Base-by-base conservation (phyloP, 2,329 filamentous ascomycete genomes). In the Zymoseptoria pseudotritici region DNA sequence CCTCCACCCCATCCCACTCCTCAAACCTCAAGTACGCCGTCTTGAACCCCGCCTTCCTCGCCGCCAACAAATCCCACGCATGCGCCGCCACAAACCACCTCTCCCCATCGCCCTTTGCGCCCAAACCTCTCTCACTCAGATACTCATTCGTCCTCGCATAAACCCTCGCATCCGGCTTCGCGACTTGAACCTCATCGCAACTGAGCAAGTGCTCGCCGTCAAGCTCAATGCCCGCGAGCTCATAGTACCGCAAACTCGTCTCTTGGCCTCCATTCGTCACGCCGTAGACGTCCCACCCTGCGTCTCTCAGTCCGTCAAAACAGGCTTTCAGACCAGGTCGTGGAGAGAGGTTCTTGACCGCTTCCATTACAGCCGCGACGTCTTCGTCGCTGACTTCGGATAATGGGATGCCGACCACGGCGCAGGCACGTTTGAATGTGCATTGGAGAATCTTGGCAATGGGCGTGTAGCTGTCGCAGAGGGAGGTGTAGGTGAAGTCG, bases 61-160 rank as follows among this genome's bases (percentile, higher is more conserved):
- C 69, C 31, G 66, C 67, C 22, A 69, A 63, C 57, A 71, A 58
- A 62, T 68, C 68, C 66, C 68, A 70, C 13, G 64, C 64, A 64
- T 71, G 69, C 20, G 69, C 69, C 2, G 69, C 69, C 29, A 70
- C 64, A 60, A 71, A 70, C 69, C 67, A 70, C 53, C 69, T 62
- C 50, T 68, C 64, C 7, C 66, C 66, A 58, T 66, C 67, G 2
- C 59, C 63, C 36, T 66, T 62, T 24, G n/a, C 36, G 2, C 64
- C 66, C 56, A 67, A 20, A 1, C 67, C 67, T 24, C 58, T 50
- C 29, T 58, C 54, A 21, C 62, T 70, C 50, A 70, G 58, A 59
- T 65, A 61, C 52, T 56, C 17, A 51, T 71, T 57, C 11, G 67
- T 63, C 56, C 55, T 67, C 57, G 65, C 63, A 59, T 71, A 71